Evolutionary conservation across 345 rosid genomes (phyloP).

Genomic region (Moricandia moricandioides): DNA sequence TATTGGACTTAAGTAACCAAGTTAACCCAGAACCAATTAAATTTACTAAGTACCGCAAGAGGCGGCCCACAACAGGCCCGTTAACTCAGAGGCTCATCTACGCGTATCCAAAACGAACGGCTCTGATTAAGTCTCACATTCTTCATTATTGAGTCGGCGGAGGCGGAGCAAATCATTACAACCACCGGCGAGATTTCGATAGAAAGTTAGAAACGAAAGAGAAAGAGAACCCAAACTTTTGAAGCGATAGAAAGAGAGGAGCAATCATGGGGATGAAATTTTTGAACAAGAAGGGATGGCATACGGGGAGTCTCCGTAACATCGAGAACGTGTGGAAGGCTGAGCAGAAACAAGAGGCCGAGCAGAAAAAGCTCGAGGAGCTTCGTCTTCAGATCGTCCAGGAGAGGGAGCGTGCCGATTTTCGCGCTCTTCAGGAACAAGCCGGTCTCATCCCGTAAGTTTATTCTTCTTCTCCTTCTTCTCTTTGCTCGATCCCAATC

Average conservation of each 20-base stretch:
- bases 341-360: slow-evolving; percentile 95
- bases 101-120: slow-evolving; percentile 21
- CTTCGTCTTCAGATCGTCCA: slow-evolving; percentile 89
- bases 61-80: slow-evolving; percentile 14
- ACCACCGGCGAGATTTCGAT: slow-evolving; percentile 6
- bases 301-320: slow-evolving; percentile 93
- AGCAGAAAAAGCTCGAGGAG: slow-evolving; percentile 94
- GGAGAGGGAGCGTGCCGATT: slow-evolving; percentile 87
- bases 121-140: neutral
- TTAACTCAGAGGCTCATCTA: neutral
- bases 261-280: slow-evolving; percentile 84
- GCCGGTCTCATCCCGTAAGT: slow-evolving; percentile 91
- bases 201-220: neutral
- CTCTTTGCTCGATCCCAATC: neutral
- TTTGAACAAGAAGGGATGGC: slow-evolving; percentile 99
- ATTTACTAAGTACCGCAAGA: neutral
- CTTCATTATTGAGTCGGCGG: neutral
- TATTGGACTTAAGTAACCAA: neutral
- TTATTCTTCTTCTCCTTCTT: neutral
- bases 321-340: slow-evolving; percentile 99
- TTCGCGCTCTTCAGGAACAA: slow-evolving; percentile 87
- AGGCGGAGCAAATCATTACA: slow-evolving; percentile 12
- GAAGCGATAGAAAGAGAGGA: neutral
- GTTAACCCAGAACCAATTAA: neutral
- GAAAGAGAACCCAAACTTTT: neutral